These are phyloP conservation scores for Penicillium fuscoglaucum DNA, from an alignment of 2,329 filamentous ascomycete genomes.

Conservation along the genomic window DNA sequence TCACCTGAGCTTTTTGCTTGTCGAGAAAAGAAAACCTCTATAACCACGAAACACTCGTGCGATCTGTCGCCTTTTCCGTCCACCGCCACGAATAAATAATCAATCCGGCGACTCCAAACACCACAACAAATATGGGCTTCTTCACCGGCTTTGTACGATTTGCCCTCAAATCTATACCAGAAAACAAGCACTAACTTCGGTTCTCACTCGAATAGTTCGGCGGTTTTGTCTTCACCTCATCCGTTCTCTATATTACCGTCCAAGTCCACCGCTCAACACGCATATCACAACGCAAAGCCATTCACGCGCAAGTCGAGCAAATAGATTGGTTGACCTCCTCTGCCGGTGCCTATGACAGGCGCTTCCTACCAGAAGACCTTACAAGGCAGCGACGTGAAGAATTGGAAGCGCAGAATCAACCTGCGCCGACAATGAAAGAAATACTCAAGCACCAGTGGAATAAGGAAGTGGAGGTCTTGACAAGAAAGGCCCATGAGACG, in stretches of 20 bases:
- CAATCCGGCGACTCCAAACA: slow-evolving; percentile 1
- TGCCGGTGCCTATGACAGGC: slow-evolving; percentile 38
- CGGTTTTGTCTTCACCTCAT: slow-evolving; percentile 73
- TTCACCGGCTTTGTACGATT: slow-evolving; percentile 69
- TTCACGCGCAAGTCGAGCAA: slow-evolving; percentile 46
- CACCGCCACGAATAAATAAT: background rate
- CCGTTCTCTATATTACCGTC: slow-evolving; percentile 69
- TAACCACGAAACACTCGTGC: background rate
- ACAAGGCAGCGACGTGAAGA: slow-evolving; percentile 15
- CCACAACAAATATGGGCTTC: slow-evolving; percentile 62
- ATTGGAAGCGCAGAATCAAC: background rate
- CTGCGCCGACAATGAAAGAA: slow-evolving; percentile 58
- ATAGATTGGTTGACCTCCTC: slow-evolving; percentile 44
- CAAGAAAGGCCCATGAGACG: slow-evolving; percentile 64
- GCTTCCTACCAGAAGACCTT: slow-evolving; percentile 19
- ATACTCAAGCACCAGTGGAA: slow-evolving; percentile 78
- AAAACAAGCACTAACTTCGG: slow-evolving; percentile 7
- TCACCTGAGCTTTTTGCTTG: background rate
- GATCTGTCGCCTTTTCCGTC: too few relatives aligned
- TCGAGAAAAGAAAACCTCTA: background rate
- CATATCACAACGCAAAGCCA: slow-evolving; percentile 45
- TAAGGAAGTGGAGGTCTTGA: slow-evolving; percentile 66
- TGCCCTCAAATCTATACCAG: background rate
- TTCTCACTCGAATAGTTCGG: slow-evolving; percentile 58
- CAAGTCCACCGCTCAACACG: slow-evolving; percentile 70